Evolutionary conservation across 2,329 filamentous ascomycete species (phyloP), one percentile per base, ranked within the genome.

Genomic region (Talaromyces rugulosus): DNA sequence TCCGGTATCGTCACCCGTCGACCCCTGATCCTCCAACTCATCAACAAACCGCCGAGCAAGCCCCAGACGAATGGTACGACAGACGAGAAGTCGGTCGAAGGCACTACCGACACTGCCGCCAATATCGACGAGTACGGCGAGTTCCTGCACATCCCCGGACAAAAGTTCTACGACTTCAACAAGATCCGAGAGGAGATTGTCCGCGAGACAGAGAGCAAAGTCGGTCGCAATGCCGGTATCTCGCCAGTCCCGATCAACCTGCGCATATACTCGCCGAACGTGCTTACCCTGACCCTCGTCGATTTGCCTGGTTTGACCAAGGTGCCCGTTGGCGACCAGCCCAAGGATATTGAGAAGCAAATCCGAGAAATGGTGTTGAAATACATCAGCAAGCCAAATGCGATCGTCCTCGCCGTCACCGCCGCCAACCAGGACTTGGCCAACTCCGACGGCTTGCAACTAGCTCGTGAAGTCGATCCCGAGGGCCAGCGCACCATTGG

Each of bases 121-220:
- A 99, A 99, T 77, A 78, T 85, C 23, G 92, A 98, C 74, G 95
- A 99, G 78, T 99, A 96, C 91, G 95, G 94, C 82, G 95, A 99
- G 83, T 99, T 99, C 79, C 83, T 99, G 66, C 95, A 99, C 78
- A 91, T 99, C 66, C 94, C 95, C 23, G 95, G 93, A 70, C 91
- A 98, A 80, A 98, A 98, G 80, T 98, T 96, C 82, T 88, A 88
- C 80, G 95, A 99, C 81, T 99, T 99, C 82, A 91, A 92, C 83
- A 96, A 97, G 83, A 96, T 99, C 72, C 87, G 95, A 71, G 95
- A 98, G 62, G 95, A 99, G 81, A 99, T 99, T 75, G 90, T 94
- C 68, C 89, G 91, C 71, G 95, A 99, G 81, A 99, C 95, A 51
- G 93, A 97, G 73, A 88, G 90, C 69, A 98, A 99, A 83, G 96